phyloP scores from a whole-genome alignment of 495 filamentous ascomycete species.

The Halenospora varia region DNA sequence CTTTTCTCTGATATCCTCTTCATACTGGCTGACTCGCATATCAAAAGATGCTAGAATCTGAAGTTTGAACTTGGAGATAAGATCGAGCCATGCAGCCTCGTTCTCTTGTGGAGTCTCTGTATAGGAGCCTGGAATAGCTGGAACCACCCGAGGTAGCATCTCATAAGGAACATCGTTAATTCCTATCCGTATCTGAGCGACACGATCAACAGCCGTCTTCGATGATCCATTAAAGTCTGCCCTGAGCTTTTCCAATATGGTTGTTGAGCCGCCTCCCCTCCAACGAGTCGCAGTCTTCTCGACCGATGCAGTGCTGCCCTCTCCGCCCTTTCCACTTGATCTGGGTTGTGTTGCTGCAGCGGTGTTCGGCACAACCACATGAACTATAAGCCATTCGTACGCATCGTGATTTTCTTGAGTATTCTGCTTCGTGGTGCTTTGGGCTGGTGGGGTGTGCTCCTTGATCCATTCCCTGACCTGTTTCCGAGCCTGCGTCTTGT shows the following conservation, averaged over 20 bases:
- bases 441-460: conserved; percentile 55
- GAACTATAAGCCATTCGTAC: conserved; percentile 93
- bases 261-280: conserved; percentile 66
- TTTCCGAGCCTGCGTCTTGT: conserved; percentile 74
- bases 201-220: conserved; percentile 71
- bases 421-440: conserved; percentile 40
- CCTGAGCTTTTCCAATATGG: conserved; percentile 84
- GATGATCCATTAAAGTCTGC: conserved; percentile 87
- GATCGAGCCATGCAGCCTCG: conserved; percentile 72
- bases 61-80: conserved; percentile 81
- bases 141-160: conserved; percentile 49
- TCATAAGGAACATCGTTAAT: conserved; percentile 58
- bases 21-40: conserved; percentile 85
- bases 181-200: conserved; percentile 79
- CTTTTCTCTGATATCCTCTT: conserved; percentile 93
- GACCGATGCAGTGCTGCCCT: conserved; percentile 31
- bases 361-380: conserved; percentile 82
- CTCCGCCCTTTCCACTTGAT: conserved; percentile 36
- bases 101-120: conserved; percentile 64
- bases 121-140: conserved; percentile 52
- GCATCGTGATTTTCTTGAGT: conserved; percentile 81
- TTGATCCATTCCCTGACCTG: conserved; percentile 89
- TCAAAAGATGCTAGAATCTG: conserved; percentile 89
- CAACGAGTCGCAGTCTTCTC: conserved; percentile 57
- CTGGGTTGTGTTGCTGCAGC: conserved; percentile 67